Percentiles rank a stretch among this genome's conserved stretches.
phyloP scores from a whole-genome alignment of 2,329 filamentous ascomycete genomes.

The Ophiosphaerella korrae region DNA sequence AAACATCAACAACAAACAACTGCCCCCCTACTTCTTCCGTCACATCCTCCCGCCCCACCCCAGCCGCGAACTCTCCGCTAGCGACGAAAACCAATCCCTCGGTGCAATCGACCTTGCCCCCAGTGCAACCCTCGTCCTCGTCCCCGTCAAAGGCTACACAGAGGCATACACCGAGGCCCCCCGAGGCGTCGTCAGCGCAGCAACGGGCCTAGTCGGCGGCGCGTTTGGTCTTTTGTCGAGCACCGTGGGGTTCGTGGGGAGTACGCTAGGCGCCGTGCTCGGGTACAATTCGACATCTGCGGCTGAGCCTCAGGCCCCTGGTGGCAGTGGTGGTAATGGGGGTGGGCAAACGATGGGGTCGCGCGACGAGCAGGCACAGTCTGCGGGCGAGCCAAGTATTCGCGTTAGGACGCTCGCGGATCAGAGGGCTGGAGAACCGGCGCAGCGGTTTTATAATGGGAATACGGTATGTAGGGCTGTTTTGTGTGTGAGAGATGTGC shows the following conservation, averaged over 20 bases:
- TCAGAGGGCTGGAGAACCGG: constrained; percentile 56
- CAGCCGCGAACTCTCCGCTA: constrained; percentile 72
- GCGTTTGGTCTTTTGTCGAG: constrained; percentile 42
- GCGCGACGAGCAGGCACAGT: constrained; percentile 15
- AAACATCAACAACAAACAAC: constrained; percentile 25
- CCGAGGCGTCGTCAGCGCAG: constrained; percentile 36
- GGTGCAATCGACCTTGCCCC: constrained; percentile 74
- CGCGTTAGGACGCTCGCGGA: constrained; percentile 53
- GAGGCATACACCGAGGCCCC: constrained; percentile 59
- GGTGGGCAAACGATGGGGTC: constrained; percentile 13
- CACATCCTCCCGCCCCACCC: constrained; percentile 80
- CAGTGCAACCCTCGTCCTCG: constrained; percentile 80
- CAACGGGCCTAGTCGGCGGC: constrained; percentile 40
- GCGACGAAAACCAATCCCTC: constrained; percentile 74
- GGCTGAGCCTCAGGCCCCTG: constrained; percentile 6
- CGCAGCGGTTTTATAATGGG: constrained; percentile 84
- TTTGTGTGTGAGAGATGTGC: background rate
- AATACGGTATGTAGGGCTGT: constrained; percentile 70
- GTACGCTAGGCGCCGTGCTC: constrained; percentile 37
- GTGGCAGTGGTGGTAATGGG: too few relatives aligned
- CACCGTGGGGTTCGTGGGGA: constrained; percentile 41
- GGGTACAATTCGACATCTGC: constrained; percentile 25
- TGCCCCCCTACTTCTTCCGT: constrained; percentile 78
- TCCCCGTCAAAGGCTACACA: constrained; percentile 68
- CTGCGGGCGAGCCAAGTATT: constrained; percentile 31